Percentiles rank a stretch among this genome's conserved stretches.
These are phyloP conservation scores for Samsoniella hepiali DNA, from an alignment of 2,329 filamentous ascomycete genomes.

Conservation along the genomic window DNA sequence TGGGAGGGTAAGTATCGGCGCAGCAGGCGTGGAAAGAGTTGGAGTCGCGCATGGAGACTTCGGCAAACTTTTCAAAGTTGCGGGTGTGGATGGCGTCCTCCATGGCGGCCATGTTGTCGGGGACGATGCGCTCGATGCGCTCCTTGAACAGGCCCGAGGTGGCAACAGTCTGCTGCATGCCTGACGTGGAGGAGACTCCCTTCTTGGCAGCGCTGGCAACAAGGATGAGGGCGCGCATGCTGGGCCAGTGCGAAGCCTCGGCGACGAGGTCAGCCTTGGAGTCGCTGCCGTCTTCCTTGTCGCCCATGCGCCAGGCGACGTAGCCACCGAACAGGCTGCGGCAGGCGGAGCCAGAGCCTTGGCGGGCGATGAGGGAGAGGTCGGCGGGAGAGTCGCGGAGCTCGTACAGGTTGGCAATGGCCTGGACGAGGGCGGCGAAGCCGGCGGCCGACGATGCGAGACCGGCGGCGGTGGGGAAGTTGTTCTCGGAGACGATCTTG, in stretches of 20 bases:
- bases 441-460: constrained; percentile 71
- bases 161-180: constrained; percentile 95
- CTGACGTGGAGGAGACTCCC: constrained; percentile 84
- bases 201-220: constrained; percentile 95
- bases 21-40: constrained; percentile 97
- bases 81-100: constrained; percentile 72
- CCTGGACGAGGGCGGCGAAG: constrained; percentile 71
- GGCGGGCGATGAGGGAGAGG: constrained; percentile 82
- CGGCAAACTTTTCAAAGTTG: constrained; percentile 84
- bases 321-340: constrained; percentile 92
- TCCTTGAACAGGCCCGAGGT: constrained; percentile 85
- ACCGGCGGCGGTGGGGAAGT: constrained; percentile 96
- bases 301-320: constrained; percentile 87
- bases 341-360: constrained; percentile 93
- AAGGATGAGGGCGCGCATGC: constrained; percentile 88
- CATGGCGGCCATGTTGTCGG: constrained; percentile 79
- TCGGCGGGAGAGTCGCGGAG: constrained; percentile 78
- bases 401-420: constrained; percentile 88
- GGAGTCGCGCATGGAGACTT: constrained; percentile 92
- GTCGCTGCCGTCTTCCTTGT: constrained; percentile 74
- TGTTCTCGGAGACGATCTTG: constrained; percentile 91
- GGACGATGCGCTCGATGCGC: constrained; percentile 73
- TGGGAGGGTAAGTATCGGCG: constrained; percentile 91
- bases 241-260: constrained; percentile 85
- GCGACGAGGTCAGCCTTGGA: constrained; percentile 86